phyloP scores from a whole-genome alignment of 2,329 filamentous ascomycete species.

The Aspergillus texensis region DNA sequence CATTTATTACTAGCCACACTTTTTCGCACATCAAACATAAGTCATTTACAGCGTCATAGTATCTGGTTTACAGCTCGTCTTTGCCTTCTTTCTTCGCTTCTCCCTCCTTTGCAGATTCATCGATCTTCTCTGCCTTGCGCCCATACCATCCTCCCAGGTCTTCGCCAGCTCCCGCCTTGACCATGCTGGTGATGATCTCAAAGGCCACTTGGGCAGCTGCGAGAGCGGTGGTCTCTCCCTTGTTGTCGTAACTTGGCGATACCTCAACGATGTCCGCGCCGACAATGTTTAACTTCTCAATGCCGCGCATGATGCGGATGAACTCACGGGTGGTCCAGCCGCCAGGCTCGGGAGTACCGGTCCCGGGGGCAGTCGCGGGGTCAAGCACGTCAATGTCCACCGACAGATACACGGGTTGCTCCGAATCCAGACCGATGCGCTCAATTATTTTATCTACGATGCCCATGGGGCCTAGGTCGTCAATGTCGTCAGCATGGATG shows the following conservation, averaged over 20 bases:
- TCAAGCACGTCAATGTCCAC: constrained; percentile 83
- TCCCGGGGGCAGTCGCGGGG: constrained; percentile 70
- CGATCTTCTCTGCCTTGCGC: constrained; percentile 22
- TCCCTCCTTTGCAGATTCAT: constrained; percentile 13
- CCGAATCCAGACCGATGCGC: constrained; percentile 64
- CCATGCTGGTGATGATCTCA: constrained; percentile 72
- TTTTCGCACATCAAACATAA: constrained; percentile 8
- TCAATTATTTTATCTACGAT: constrained; percentile 71
- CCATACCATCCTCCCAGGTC: constrained; percentile 47
- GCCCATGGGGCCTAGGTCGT: constrained; percentile 74
- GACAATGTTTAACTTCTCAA: constrained; percentile 81
- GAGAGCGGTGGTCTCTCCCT: constrained; percentile 77
- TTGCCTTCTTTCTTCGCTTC: constrained; percentile 22
- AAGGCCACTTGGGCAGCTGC: constrained; percentile 83
- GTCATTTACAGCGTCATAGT: constrained; percentile 18
- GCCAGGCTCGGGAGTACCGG: constrained; percentile 85
- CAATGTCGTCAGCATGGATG: constrained; percentile 83
- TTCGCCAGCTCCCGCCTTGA: constrained; percentile 46
- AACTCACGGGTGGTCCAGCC: constrained; percentile 90
- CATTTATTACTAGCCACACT: not conserved
- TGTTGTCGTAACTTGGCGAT: constrained; percentile 79
- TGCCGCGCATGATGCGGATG: constrained; percentile 77
- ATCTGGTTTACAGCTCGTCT: constrained; percentile 33
- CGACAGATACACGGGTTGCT: constrained; percentile 78
- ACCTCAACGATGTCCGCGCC: constrained; percentile 92